Conservation (phyloP, 2,329 filamentous ascomycete genomes). For the Thermoascus crustaceus region DNA sequence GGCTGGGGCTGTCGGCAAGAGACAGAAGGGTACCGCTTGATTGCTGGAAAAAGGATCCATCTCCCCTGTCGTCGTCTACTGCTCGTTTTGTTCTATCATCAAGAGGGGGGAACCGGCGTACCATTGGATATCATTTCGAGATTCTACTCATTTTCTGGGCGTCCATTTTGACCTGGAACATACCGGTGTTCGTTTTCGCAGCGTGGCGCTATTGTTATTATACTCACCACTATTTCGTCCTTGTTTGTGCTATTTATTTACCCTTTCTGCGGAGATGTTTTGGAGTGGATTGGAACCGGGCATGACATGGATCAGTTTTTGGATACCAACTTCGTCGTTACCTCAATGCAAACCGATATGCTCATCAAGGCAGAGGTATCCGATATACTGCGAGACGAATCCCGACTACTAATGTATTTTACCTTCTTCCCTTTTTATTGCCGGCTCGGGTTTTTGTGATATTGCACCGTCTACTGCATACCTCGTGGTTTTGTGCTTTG, state of each 20-base stretch:
- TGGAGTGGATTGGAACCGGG: neutral
- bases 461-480: constrained; percentile 2
- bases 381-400: neutral
- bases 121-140: constrained; percentile 4
- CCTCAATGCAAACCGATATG: too few species aligned
- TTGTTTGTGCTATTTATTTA: constrained; percentile 3
- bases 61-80: constrained; percentile 5
- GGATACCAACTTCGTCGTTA: constrained; percentile 3
- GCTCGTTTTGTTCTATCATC: constrained; percentile 8
- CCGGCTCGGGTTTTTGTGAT: constrained; percentile 3
- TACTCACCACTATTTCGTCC: constrained; percentile 6
- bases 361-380: constrained; percentile 1
- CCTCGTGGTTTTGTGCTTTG: neutral
- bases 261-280: neutral
- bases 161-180: constrained; percentile 15
- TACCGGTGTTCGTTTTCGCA: constrained; percentile 13
- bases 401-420: constrained; percentile 1
- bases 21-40: constrained; percentile 38
- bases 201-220: constrained; percentile 3
- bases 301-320: constrained; percentile 8
- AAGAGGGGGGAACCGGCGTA: constrained; percentile 10
- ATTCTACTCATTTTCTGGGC: constrained; percentile 7
- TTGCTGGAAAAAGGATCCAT: constrained; percentile 1
- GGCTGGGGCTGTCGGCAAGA: constrained; percentile 38
- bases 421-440: constrained; percentile 3